Base-by-base conservation (phyloP, 139 green algal genomes). In the Haematococcus sp. region DNA sequence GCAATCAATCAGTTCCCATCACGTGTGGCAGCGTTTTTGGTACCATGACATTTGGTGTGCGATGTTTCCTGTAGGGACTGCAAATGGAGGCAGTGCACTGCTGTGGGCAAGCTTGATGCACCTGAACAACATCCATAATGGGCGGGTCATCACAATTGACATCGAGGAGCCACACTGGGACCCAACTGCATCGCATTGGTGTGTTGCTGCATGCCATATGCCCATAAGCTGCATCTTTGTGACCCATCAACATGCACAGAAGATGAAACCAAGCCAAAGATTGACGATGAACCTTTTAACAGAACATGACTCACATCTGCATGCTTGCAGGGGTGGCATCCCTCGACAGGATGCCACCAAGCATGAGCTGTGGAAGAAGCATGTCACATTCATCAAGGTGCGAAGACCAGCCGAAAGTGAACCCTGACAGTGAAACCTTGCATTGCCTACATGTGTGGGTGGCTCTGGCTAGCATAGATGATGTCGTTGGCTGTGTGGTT, bases 51-150 rank as follows among this genome's bases (percentile, higher is more conserved):
- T 16, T 23, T 55, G 16, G 46, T 55, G n/a, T 55, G 46, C 46
- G 16, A 54, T 15, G 44, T 15, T 54, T 11, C 13, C 44, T 44
- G 2, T 55, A 84, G 74, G 81, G 19, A 83, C 81, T 46, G 81
- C 81, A n/a, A 86, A 86, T 46, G 81, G 81, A 64, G 81, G 81
- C 63, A 77, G 63, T 13, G 77, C 81, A 22, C 69, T 86, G 35
- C 46, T 86, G 76, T 86, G 81, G 81, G 76, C 81, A 0, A 74
- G 49, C 31, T 59, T 86, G 27, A 31, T 86, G 58, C 43, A 86
- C n/a, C 51, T 83, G 56, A 40, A 27, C 11, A 56, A 69, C 25
- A 25, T 78, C 5, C 15, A 72, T 7, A 49, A 60, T 25, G 49
- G 59, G 19, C 64, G 67, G 9, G 70, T 83, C 0, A 43, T 79